Percentiles rank a stretch among this genome's conserved stretches.
These are phyloP conservation scores for Sugiyamaella sp. DNA, from an alignment of 1,139 yeast species.

Conservation along the genomic window DNA sequence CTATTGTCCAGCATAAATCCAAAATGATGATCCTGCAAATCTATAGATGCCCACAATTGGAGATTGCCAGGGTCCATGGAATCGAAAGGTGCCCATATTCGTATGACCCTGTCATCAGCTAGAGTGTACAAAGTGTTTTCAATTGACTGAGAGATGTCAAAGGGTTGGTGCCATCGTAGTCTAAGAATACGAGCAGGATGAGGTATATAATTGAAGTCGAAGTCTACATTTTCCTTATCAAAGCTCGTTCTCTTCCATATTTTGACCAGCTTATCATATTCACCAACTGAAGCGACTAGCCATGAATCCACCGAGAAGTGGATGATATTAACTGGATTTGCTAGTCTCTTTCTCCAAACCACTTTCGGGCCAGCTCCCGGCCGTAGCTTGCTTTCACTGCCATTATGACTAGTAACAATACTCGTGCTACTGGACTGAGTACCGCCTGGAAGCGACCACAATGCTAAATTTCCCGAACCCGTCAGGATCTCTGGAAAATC, in stretches of 20 bases:
- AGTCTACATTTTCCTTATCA: slow-evolving; percentile 65
- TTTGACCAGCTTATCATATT: slow-evolving; percentile 67
- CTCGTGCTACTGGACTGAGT: slow-evolving; percentile 13
- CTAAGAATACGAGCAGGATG: slow-evolving; percentile 64
- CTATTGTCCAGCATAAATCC: slow-evolving; percentile 62
- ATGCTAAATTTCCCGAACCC: slow-evolving; percentile 58
- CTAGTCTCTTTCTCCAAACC: slow-evolving; percentile 33
- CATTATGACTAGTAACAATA: not conserved
- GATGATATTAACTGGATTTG: slow-evolving; percentile 58
- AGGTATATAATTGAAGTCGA: slow-evolving; percentile 69
- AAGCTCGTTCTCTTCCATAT: slow-evolving; percentile 79
- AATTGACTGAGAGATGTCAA: slow-evolving; percentile 33
- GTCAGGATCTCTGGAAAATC: slow-evolving; percentile 59
- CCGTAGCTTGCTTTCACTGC: not conserved
- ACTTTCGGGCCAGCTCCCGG: slow-evolving; percentile 8
- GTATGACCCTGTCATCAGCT: slow-evolving; percentile 56
- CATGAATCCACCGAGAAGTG: slow-evolving; percentile 66
- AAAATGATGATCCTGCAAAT: slow-evolving; percentile 43
- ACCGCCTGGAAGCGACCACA: slow-evolving; percentile 48
- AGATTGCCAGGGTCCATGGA: slow-evolving; percentile 47
- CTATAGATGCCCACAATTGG: slow-evolving; percentile 61
- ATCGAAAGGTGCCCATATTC: slow-evolving; percentile 77
- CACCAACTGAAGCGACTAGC: slow-evolving; percentile 60
- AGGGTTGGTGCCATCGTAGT: slow-evolving; percentile 39
- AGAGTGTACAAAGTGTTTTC: slow-evolving; percentile 60